Conservation (phyloP, 495 filamentous ascomycete species). For the Tuber melanosporum region DNA sequence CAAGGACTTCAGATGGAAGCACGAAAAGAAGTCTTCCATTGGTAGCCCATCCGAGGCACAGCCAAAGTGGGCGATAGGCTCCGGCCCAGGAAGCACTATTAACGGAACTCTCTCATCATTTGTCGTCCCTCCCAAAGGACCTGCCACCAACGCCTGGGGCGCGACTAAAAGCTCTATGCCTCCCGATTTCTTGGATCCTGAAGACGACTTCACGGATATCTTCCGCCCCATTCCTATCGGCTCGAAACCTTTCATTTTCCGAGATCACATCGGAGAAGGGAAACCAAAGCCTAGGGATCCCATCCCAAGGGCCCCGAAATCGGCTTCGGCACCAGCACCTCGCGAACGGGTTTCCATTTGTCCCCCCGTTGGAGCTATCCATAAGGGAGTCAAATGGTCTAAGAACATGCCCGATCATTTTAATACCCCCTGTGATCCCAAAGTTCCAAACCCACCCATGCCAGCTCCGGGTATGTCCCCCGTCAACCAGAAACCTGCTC, state of each 20-base stretch:
- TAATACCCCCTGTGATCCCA: too few relatives aligned
- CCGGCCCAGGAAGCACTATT: neutral
- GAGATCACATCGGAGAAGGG: neutral
- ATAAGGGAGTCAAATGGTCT: neutral
- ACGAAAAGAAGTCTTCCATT: too few relatives aligned
- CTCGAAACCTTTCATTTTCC: neutral
- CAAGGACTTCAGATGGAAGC: too few relatives aligned
- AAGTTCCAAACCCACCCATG: rapidly evolving
- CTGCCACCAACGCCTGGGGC: neutral
- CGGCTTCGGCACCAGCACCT: neutral
- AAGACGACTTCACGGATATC: neutral
- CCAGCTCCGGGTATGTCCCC: neutral
- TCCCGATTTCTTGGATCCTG: neutral
- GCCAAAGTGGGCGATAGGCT: neutral
- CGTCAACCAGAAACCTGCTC: neutral
- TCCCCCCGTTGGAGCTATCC: neutral
- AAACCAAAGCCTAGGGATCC: neutral
- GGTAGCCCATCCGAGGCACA: neutral
- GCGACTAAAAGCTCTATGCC: neutral
- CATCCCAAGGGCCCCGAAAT: neutral
- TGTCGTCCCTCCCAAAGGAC: neutral
- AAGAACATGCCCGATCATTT: neutral
- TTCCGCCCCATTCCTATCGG: neutral
- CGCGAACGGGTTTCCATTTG: neutral
- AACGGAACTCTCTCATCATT: neutral